Conservation (phyloP, 176 grass and related monocot species). For the Oryza punctata region DNA sequence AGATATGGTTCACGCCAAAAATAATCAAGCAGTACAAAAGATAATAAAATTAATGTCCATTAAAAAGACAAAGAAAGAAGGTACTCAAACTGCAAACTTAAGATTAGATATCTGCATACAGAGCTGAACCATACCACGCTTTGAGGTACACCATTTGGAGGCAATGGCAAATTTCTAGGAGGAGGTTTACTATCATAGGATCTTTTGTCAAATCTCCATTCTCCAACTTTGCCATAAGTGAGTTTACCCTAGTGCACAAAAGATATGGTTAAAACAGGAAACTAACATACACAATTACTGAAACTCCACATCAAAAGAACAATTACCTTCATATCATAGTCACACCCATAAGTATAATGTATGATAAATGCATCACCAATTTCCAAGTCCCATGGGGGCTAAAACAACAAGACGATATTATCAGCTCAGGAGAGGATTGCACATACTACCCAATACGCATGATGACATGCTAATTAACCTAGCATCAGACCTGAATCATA, state of each 20-base stretch:
- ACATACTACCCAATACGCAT: conserved; percentile 27
- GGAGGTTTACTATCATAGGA: conserved; percentile 58
- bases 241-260: conserved; percentile 60
- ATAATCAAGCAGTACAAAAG: not conserved
- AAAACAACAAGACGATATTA: conserved; percentile 40
- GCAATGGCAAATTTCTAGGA: conserved; percentile 80
- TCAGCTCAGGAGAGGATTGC: conserved; percentile 23
- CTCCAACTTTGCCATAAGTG: conserved; percentile 92
- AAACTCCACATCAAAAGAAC: conserved; percentile 23
- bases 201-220: conserved; percentile 99
- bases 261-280: conserved; percentile 21
- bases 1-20: not conserved
- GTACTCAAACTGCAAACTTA: not conserved
- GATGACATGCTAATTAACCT: not conserved
- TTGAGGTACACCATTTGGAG: conserved; percentile 71
- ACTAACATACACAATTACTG: not conserved
- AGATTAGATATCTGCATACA: conserved; percentile 29
- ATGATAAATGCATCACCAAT: conserved; percentile 88
- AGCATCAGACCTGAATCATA: conserved; percentile 87
- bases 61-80: not conserved
- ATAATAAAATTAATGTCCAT: conserved; percentile 1
- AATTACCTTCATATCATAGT: conserved; percentile 82
- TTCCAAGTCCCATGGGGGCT: conserved; percentile 95
- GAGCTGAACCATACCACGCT: conserved; percentile 81
- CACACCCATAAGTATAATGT: conserved; percentile 97